Percentiles rank a stretch among this genome's conserved stretches.
phyloP scores from a whole-genome alignment of 2,329 filamentous ascomycete species.

The Microdochium trichocladiopsis region DNA sequence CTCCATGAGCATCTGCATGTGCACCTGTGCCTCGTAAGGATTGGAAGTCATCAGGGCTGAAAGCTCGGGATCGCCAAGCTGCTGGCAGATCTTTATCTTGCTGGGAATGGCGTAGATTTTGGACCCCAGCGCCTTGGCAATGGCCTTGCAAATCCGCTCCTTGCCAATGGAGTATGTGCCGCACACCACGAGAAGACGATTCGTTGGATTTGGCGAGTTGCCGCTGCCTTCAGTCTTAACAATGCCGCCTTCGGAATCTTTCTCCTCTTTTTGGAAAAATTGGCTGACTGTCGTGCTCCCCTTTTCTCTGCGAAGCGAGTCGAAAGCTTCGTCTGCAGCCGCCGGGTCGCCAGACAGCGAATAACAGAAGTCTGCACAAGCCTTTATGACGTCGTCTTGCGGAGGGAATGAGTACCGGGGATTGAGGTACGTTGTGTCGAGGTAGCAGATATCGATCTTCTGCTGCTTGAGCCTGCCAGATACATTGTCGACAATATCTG shows the following conservation, averaged over 20 bases:
- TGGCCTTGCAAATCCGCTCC: slow-evolving; percentile 88
- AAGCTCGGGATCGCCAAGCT: slow-evolving; percentile 81
- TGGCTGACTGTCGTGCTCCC: slow-evolving; percentile 40
- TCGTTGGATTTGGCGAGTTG: slow-evolving; percentile 28
- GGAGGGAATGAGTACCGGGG: slow-evolving; percentile 91
- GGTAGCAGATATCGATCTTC: slow-evolving; percentile 89
- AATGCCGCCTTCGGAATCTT: slow-evolving; percentile 17
- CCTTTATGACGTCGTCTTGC: slow-evolving; percentile 78
- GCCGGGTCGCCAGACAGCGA: slow-evolving; percentile 60
- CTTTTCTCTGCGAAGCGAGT: slow-evolving; percentile 31
- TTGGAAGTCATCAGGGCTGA: slow-evolving; percentile 69
- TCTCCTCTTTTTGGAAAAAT: slow-evolving; percentile 38
- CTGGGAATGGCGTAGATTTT: slow-evolving; percentile 83
- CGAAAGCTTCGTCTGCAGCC: slow-evolving; percentile 38
- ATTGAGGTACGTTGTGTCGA: slow-evolving; percentile 95
- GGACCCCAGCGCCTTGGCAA: slow-evolving; percentile 75
- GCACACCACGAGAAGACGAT: slow-evolving; percentile 81
- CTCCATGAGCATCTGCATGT: slow-evolving; percentile 96
- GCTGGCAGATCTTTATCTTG: slow-evolving; percentile 79
- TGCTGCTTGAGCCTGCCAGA: slow-evolving; percentile 71
- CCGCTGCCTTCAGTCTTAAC: slow-evolving; percentile 19
- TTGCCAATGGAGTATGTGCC: slow-evolving; percentile 98
- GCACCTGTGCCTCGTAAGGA: slow-evolving; percentile 82
- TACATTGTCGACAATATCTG: slow-evolving; percentile 63
- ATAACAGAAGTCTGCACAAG: slow-evolving; percentile 84